Conservation (phyloP, 441 rosid genomes). For the Corymbia calophylla region DNA sequence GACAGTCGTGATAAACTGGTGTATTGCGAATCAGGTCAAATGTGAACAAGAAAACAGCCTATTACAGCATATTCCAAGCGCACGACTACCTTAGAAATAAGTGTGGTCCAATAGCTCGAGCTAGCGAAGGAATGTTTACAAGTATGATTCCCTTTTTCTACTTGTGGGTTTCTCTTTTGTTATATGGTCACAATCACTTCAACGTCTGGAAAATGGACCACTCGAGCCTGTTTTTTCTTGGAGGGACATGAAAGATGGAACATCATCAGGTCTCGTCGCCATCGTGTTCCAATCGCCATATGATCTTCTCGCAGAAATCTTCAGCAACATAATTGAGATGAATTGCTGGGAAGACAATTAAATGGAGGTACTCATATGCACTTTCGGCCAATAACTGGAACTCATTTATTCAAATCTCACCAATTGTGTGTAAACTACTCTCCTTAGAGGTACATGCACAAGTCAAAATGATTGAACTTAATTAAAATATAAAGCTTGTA, state of each 20-base stretch:
- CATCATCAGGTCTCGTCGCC: not conserved
- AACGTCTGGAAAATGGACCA: not conserved
- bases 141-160: not conserved
- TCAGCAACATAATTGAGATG: not conserved
- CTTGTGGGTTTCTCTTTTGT: not conserved
- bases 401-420: not conserved
- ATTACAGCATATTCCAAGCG: not conserved
- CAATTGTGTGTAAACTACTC: fast-evolving
- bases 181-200: not conserved
- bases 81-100: not conserved
- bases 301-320: not conserved
- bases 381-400: not conserved
- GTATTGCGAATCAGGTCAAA: not conserved
- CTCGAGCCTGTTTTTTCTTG: not conserved
- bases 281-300: not conserved
- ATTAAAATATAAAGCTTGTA: not conserved
- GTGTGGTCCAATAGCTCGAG: not conserved
- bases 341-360: not conserved
- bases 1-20: not conserved
- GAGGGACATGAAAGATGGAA: not conserved
- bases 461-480: not conserved
- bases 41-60: not conserved
- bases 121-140: not conserved
- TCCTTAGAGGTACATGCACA: not conserved
- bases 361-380: not conserved